A percentile compares a stretch with the other conserved stretches of the same genome.
Conservation (phyloP, 1,284 basidiomycete genomes). For the Ustilago shanxiensis region DNA sequence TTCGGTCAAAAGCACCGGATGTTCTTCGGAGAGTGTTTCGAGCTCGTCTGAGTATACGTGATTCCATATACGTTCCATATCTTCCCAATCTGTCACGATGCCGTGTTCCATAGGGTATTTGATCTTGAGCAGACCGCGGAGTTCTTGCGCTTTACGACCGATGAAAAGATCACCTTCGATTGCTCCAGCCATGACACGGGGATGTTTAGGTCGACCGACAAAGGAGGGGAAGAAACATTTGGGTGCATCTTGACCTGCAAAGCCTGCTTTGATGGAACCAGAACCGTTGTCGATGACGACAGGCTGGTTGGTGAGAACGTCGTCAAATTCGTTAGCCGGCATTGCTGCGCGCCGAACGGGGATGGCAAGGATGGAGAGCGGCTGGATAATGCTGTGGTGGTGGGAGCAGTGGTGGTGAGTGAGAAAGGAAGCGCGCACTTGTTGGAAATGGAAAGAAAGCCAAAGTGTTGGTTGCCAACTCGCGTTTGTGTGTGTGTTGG, state of each 20-base stretch:
- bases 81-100: conserved; percentile 69
- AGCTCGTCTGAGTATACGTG: conserved; percentile 68
- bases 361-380: no score
- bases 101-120: conserved; percentile 70
- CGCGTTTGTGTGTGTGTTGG: conserved; percentile 14
- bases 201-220: conserved; percentile 69
- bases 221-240: conserved; percentile 69
- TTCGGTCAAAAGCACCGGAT: conserved; percentile 94
- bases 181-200: conserved; percentile 69
- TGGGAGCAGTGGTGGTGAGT: not conserved
- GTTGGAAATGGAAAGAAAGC: not conserved
- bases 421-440: not conserved
- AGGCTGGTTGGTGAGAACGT: conserved; percentile 70
- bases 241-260: conserved; percentile 68
- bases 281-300: conserved; percentile 70
- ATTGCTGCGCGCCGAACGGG: conserved; percentile 16
- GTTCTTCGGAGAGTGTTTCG: conserved; percentile 73
- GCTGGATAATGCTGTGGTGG: not conserved
- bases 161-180: conserved; percentile 69
- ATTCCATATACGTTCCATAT: conserved; percentile 70
- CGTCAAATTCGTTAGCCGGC: conserved; percentile 64
- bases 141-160: conserved; percentile 66
- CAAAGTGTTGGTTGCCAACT: conserved; percentile 19
- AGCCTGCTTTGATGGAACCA: conserved; percentile 69
- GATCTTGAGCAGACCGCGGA: conserved; percentile 67